These are phyloP conservation scores for Lolium multiflorum DNA, from an alignment of 176 grass and related monocot species.

Conservation along the genomic window DNA sequence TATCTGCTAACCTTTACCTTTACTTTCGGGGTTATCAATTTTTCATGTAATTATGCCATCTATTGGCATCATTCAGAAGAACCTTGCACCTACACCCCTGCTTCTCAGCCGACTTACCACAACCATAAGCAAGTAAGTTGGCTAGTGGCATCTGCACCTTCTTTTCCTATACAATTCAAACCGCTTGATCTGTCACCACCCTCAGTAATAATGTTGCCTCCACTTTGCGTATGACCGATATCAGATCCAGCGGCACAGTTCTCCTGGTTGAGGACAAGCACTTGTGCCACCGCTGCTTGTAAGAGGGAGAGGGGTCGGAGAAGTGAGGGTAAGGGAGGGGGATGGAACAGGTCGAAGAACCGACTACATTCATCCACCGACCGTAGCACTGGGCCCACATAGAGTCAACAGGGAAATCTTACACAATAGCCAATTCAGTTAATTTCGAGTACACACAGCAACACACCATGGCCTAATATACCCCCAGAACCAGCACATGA, in stretches of 20 bases:
- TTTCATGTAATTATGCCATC: no score
- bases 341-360: neutral
- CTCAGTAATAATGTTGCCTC: neutral
- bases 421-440: neutral
- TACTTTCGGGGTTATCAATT: no score
- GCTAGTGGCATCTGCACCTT: neutral
- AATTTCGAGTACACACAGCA: neutral
- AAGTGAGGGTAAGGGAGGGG: neutral
- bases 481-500: neutral
- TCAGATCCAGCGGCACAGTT: no score
- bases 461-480: neutral
- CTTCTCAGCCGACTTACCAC: no score
- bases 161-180: neutral
- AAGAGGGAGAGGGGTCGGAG: neutral
- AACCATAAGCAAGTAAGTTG: constrained; percentile 88
- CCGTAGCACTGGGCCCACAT: neutral
- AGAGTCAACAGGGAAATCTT: neutral
- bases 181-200: neutral
- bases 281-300: neutral
- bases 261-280: neutral
- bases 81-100: no score
- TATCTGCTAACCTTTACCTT: no score
- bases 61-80: no score
- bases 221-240: no score
- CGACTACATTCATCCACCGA: neutral